Conservation (phyloP, 23 red algal genomes). For the Chondrus crispus region DNA sequence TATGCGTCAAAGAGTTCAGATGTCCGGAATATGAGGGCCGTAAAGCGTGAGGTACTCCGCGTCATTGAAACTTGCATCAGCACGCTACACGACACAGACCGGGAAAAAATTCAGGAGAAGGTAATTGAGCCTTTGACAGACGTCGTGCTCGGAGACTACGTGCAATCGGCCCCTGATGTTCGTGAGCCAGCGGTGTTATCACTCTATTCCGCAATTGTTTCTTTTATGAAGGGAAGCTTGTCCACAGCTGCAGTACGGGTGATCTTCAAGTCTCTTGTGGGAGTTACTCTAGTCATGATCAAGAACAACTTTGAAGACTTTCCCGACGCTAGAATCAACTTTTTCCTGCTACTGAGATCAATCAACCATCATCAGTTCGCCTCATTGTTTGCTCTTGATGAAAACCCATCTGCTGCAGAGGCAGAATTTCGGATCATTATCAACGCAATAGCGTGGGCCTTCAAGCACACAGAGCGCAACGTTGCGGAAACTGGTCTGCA, state of each 20-base stretch:
- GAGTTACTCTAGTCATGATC: constrained; percentile 93
- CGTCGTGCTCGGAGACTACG: constrained; percentile 84
- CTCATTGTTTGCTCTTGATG: constrained; percentile 81
- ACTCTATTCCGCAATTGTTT: constrained; percentile 77
- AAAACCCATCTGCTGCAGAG: constrained; percentile 80
- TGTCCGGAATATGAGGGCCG: constrained; percentile 87
- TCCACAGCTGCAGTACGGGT: constrained; percentile 37
- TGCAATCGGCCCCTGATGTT: constrained; percentile 75
- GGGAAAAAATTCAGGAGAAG: constrained; percentile 58
- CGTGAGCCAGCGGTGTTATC: constrained; percentile 89
- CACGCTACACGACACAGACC: constrained; percentile 47
- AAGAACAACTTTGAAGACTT: constrained; percentile 99
- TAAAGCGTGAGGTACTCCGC: constrained; percentile 89
- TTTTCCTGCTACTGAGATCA: constrained; percentile 85
- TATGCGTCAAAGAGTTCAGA: constrained; percentile 76
- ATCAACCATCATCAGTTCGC: constrained; percentile 89
- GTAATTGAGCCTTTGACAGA: constrained; percentile 85
- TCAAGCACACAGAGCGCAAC: constrained; percentile 98
- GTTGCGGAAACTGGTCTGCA: constrained; percentile 95
- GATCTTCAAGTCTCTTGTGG: constrained; percentile 85
- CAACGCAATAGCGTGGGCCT: constrained; percentile 97
- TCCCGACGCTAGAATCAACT: constrained; percentile 87
- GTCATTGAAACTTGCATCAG: constrained; percentile 83
- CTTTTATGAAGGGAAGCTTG: constrained; percentile 66
- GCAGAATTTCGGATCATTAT: constrained; percentile 88